Evolutionary conservation across 2,329 filamentous ascomycete genomes (phyloP).

Genomic region (Talaromyces marneffei): DNA sequence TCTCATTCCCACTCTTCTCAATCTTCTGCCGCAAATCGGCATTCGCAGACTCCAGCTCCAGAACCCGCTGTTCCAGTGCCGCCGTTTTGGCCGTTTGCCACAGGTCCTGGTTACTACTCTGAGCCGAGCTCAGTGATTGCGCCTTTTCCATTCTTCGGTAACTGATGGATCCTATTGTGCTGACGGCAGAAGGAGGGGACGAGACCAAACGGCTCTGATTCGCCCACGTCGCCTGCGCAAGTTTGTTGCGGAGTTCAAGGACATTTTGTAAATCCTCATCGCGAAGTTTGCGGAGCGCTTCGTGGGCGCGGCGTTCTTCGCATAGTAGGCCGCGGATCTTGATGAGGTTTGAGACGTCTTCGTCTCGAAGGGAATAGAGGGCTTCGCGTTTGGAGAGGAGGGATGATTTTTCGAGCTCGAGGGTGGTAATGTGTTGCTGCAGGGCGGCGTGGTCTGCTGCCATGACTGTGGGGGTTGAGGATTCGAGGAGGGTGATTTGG

Average conservation of each 20-base stretch:
- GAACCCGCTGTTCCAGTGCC: constrained; percentile 38
- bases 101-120: constrained; percentile 36
- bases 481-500: neutral
- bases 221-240: constrained; percentile 35
- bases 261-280: constrained; percentile 41
- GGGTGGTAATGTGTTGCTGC: constrained; percentile 24
- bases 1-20: neutral
- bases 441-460: constrained; percentile 31
- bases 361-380: constrained; percentile 38
- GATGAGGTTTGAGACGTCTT: constrained; percentile 41
- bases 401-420: constrained; percentile 34
- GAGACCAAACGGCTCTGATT: constrained; percentile 21
- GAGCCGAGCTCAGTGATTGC: constrained; percentile 7
- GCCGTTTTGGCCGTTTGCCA: constrained; percentile 39
- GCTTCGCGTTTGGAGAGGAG: constrained; percentile 31
- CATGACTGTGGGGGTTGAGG: neutral
- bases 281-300: constrained; percentile 35
- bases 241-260: constrained; percentile 33
- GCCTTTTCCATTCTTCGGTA: constrained; percentile 19
- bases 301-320: constrained; percentile 34
- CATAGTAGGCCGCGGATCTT: constrained; percentile 38
- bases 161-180: neutral
- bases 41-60: constrained; percentile 33
- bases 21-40: neutral
- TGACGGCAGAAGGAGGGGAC: neutral